Evolutionary conservation across 1,139 yeast genomes (phyloP), one percentile per base, ranked within the genome.

Genomic region (Geotrichum macrosporum): DNA sequence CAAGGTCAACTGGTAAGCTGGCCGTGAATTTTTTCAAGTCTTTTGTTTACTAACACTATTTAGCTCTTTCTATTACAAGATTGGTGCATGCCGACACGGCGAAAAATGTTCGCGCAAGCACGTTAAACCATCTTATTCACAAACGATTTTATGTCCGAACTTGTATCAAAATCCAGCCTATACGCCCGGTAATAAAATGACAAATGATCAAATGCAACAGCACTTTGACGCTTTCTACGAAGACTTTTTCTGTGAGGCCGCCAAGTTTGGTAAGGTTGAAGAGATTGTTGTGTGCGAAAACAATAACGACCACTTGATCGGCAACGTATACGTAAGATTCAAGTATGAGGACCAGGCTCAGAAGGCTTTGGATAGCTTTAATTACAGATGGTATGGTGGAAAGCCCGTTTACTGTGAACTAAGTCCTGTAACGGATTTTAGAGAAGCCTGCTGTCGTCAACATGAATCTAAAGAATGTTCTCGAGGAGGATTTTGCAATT

Each of bases 31-130:
- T 26, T 15, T 24, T 4, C 18, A 3, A 19, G 20, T 33, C n/a
- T 38, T 19, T 18, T 24, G 15, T 22, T 16, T 36, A 26, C 43
- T 38, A 38, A 44, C 44, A 12, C 24, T 24, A 15, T 37, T 6
- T 37, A 53, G 77, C 55, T 69, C 75, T 37, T 89, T 89, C 64
- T 89, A 82, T 65, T 73, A 76, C 53, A 85, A 83, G 62, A 85
- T 88, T 35, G 97, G 97, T 1, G 94, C 96, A 0, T 89, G 97
- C 62, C 74, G 96, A 50, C 96, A 89, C 63, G 96, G 96, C 1
- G 92, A 83, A 52, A 83, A 81, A 58, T 89, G 97, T 61, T 81
- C 92, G 10, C 72, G 94, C 57, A 75, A 74, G 49, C 97, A 89
- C 62, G 71, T 76, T 34, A 75, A 76, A 55, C 96, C 96, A 1